phyloP scores from a whole-genome alignment of 2,329 filamentous ascomycete species.

The Cyphellophora attinorum region DNA sequence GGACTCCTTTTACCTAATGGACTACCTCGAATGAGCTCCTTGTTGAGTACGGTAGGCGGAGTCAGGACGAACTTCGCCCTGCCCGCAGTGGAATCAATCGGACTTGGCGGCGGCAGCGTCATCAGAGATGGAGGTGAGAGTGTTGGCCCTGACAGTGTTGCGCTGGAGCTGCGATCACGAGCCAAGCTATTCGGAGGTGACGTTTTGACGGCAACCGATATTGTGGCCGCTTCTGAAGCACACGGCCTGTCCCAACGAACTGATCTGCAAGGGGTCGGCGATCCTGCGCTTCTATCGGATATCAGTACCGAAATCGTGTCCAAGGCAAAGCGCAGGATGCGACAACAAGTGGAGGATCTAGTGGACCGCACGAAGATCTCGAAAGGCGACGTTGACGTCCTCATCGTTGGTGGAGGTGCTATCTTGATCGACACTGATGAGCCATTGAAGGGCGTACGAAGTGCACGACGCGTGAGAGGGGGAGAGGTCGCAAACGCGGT shows the following conservation, averaged over 20 bases:
- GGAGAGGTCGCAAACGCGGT: slow-evolving; percentile 56
- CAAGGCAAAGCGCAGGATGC: slow-evolving; percentile 33
- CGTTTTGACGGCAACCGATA: too few species aligned
- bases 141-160: too few species aligned
- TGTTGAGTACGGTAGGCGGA: slow-evolving; percentile 53
- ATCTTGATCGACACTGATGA: slow-evolving; percentile 44
- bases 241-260: too few species aligned
- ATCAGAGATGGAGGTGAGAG: too few species aligned
- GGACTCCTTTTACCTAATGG: slow-evolving; percentile 52
- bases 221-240: too few species aligned
- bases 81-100: too few species aligned
- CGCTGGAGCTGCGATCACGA: too few species aligned
- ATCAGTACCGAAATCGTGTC: slow-evolving; percentile 18
- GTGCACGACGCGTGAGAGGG: slow-evolving; percentile 47
- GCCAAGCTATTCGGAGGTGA: too few species aligned
- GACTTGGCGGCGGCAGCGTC: too few species aligned
- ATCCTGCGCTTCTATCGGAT: slow-evolving; percentile 3
- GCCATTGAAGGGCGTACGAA: slow-evolving; percentile 44
- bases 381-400: slow-evolving; percentile 47
- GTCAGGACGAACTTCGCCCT: slow-evolving; percentile 53
- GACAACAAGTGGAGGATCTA: slow-evolving; percentile 43
- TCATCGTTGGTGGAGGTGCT: slow-evolving; percentile 56
- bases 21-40: slow-evolving; percentile 53
- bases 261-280: slow-evolving; percentile 4
- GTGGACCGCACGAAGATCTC: slow-evolving; percentile 57